Conservation (phyloP, 352 stramenopile species). For the Globisporangium splendens region DNA sequence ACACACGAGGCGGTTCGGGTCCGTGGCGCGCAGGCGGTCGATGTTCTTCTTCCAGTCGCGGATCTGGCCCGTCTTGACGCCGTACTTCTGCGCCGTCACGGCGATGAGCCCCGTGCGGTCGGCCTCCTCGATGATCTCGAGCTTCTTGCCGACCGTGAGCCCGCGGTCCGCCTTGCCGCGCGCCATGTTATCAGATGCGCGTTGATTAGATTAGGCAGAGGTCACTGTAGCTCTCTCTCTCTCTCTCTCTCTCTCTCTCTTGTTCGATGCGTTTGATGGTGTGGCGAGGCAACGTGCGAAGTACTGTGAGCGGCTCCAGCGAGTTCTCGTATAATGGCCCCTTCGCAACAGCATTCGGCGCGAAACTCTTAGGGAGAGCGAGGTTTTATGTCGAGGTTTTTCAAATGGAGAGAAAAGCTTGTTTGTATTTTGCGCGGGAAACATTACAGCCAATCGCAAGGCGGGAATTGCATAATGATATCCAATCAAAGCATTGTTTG, state of each 20-base stretch:
- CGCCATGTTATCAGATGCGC: conserved; percentile 39
- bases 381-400: too few species aligned
- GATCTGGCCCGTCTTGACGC: conserved; percentile 84
- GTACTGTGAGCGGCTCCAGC: conserved; percentile 25
- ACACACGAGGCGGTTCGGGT: conserved; percentile 76
- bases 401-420: too few species aligned
- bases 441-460: too few species aligned
- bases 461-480: too few species aligned
- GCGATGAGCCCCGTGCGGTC: conserved; percentile 76
- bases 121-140: conserved; percentile 86
- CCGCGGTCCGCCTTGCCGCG: conserved; percentile 76
- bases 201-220: too few species aligned
- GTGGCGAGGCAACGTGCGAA: conserved; percentile 3
- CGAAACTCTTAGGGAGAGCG: too few species aligned
- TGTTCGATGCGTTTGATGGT: background rate
- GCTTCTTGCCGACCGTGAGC: conserved; percentile 85
- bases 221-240: conserved; percentile 10
- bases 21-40: conserved; percentile 65
- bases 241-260: too few species aligned
- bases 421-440: too few species aligned
- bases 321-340: conserved; percentile 44
- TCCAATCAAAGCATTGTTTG: too few species aligned
- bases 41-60: conserved; percentile 89
- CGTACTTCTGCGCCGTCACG: conserved; percentile 80
- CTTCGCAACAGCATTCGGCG: conserved; percentile 1